A percentile compares a stretch with the other conserved stretches of the same genome.
These are phyloP conservation scores for Francoa sonchifolia DNA, from an alignment of 441 rosid genomes.

Conservation along the genomic window DNA sequence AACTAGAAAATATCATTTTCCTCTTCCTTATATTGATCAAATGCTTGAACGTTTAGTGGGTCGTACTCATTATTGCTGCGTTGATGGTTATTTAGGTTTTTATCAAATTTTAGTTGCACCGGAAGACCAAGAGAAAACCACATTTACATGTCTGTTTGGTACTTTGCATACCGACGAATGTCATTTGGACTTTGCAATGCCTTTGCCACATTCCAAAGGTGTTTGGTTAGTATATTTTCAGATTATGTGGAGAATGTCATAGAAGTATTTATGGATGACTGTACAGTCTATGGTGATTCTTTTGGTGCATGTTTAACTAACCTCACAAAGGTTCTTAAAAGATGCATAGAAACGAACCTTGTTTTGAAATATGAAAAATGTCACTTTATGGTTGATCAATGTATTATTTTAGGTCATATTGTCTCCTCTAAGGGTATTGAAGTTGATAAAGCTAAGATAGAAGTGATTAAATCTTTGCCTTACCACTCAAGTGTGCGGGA, in stretches of 20 bases:
- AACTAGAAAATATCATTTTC: not conserved
- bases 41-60: not conserved
- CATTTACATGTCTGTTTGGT: not conserved
- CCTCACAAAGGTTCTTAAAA: not conserved
- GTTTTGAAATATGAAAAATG: not conserved
- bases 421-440: not conserved
- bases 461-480: not conserved
- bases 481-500: not conserved
- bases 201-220: not conserved
- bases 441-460: not conserved
- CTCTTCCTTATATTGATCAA: not conserved
- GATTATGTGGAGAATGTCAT: not conserved
- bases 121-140: not conserved
- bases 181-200: not conserved
- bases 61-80: not conserved
- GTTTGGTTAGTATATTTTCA: not conserved
- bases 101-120: not conserved
- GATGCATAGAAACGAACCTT: not conserved
- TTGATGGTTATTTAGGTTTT: not conserved
- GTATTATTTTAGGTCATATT: not conserved
- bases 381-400: slow-evolving; percentile 5
- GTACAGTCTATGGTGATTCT: not conserved
- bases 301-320: not conserved
- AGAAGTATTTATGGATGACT: not conserved
- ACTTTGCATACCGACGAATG: not conserved